Conservation (phyloP, 2,329 filamentous ascomycete genomes). For the Fulvia fulva region DNA sequence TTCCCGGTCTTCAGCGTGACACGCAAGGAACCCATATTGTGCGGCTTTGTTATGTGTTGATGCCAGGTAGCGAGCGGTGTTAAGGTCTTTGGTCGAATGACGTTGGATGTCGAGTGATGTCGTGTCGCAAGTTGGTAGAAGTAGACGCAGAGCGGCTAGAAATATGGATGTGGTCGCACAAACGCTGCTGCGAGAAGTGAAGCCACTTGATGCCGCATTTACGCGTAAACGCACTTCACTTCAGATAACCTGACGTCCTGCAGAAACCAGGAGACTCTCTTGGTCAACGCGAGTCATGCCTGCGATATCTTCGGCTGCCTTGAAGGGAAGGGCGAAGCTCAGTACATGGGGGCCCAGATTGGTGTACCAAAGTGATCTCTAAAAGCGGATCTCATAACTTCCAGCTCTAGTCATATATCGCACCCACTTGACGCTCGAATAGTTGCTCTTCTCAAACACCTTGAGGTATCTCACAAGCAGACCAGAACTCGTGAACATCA, state of each 20-base stretch:
- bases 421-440: slow-evolving; percentile 98
- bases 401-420: slow-evolving; percentile 97
- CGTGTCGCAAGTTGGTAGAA: background rate
- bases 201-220: background rate
- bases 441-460: slow-evolving; percentile 99
- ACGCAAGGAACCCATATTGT: background rate
- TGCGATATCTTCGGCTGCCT: too few relatives aligned
- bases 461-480: slow-evolving; percentile 91
- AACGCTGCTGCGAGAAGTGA: background rate
- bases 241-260: background rate
- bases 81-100: too few relatives aligned
- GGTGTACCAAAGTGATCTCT: background rate
- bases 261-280: background rate
- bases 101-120: background rate
- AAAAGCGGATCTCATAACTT: slow-evolving; percentile 77
- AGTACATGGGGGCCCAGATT: too few relatives aligned
- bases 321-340: too few relatives aligned
- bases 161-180: background rate
- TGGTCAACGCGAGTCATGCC: too few relatives aligned
- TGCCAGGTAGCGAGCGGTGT: too few relatives aligned
- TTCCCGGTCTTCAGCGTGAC: background rate
- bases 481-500: slow-evolving; percentile 98
- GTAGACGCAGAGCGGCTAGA: background rate
- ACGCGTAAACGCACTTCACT: background rate
- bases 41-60: background rate